These are phyloP conservation scores for Tolypocladium tundrense DNA, from an alignment of 2,329 filamentous ascomycete genomes.

Conservation along the genomic window DNA sequence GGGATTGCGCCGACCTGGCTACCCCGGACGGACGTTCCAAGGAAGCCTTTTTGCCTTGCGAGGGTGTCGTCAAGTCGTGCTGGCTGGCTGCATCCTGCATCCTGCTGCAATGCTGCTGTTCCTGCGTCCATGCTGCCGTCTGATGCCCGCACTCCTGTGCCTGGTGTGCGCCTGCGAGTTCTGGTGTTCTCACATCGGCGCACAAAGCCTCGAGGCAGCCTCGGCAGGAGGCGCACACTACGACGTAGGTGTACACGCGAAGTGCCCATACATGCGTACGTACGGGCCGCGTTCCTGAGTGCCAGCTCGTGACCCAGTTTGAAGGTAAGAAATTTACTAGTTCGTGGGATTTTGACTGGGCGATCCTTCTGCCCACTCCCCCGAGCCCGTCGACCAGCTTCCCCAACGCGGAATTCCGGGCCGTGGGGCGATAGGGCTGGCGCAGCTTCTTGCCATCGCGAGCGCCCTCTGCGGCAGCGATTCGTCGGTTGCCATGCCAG, in stretches of 20 bases:
- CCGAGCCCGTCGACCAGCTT: background rate
- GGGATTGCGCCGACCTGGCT: background rate
- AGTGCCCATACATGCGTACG: too few relatives aligned
- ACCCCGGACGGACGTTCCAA: background rate
- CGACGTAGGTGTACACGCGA: too few relatives aligned
- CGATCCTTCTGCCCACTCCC: background rate
- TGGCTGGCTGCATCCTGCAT: background rate
- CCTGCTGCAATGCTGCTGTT: background rate
- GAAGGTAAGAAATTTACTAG: background rate
- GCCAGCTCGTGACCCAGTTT: background rate
- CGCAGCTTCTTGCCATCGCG: too few relatives aligned
- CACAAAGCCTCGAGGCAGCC: background rate
- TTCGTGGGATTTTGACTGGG: background rate
- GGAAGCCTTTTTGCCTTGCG: too few relatives aligned
- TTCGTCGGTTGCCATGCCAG: too few relatives aligned
- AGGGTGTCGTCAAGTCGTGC: background rate
- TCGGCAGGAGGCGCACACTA: background rate
- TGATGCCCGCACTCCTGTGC: background rate
- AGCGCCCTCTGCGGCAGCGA: too few relatives aligned
- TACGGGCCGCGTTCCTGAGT: background rate
- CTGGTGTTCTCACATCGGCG: background rate
- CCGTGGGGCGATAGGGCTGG: too few relatives aligned
- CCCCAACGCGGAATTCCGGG: background rate
- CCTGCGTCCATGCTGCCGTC: background rate
- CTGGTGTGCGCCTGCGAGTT: background rate